phyloP scores from a whole-genome alignment of 345 rosid species.

The Boechera divaricarpa region DNA sequence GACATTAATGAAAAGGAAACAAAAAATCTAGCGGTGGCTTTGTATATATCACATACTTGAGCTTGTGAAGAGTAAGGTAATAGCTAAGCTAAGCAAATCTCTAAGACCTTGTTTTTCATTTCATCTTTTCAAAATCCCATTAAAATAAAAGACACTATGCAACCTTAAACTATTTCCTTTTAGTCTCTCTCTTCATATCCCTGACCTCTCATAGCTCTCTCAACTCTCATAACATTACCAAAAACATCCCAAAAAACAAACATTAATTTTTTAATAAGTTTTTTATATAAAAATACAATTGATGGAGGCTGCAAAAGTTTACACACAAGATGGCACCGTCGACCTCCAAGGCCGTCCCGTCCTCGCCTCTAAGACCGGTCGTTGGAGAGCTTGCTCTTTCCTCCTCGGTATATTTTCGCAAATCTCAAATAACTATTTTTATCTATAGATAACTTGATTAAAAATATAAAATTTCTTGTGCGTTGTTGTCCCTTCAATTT shows the following conservation, averaged over 20 bases:
- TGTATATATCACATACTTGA: constrained; percentile 45
- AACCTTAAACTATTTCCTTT: constrained; percentile 35
- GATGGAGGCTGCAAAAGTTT: constrained; percentile 64
- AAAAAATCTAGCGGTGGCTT: constrained; percentile 39
- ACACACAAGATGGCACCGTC: constrained; percentile 82
- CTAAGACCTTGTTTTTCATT: constrained; percentile 20
- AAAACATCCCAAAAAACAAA: not conserved
- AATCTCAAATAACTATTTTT: constrained; percentile 1
- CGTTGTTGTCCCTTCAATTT: not conserved
- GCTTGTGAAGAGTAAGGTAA: constrained; percentile 37
- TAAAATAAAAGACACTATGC: constrained; percentile 17
- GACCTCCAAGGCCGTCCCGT: constrained; percentile 78
- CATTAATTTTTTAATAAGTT: not conserved
- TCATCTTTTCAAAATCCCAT: not conserved
- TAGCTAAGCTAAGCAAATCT: constrained; percentile 23
- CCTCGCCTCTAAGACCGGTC: constrained; percentile 71
- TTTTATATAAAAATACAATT: too few relatives aligned
- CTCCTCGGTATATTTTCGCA: constrained; percentile 63
- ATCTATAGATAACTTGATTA: not conserved
- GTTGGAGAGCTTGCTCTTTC: constrained; percentile 93
- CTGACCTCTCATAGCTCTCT: constrained; percentile 34
- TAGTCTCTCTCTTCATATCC: constrained; percentile 28
- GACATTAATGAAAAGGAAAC: constrained; percentile 42
- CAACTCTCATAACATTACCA: constrained; percentile 14
- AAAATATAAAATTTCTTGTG: too few relatives aligned